Evolutionary conservation across 202 grass and related monocot genomes (phyloP).

Genomic region (Eragrostis tef): DNA sequence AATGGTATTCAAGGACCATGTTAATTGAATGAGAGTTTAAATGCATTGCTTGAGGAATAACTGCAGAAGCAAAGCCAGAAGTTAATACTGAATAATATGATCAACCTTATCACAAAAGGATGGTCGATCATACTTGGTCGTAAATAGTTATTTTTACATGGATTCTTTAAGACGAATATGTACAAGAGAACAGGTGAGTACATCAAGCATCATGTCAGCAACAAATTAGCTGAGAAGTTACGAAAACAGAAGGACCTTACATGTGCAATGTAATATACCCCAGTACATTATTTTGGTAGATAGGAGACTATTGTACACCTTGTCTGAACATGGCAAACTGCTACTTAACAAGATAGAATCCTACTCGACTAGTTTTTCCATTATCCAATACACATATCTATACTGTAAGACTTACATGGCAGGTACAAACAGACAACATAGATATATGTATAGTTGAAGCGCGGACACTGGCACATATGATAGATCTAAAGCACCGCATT

Average conservation of each 20-base stretch:
- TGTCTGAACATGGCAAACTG: conserved; percentile 20
- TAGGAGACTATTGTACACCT: neutral
- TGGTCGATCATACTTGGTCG: neutral
- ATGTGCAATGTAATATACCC: neutral
- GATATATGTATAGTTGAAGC: neutral
- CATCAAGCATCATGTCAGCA: neutral
- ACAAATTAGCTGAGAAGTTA: neutral
- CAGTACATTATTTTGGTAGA: neutral
- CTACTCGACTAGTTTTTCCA: neutral
- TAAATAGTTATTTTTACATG: neutral
- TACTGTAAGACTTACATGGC: conserved; percentile 6
- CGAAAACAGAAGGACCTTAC: neutral
- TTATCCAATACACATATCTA: neutral
- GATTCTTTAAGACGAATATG: too few relatives aligned
- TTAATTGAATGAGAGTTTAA: conserved; percentile 19
- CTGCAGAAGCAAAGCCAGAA: conserved; percentile 29
- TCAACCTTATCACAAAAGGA: too few relatives aligned
- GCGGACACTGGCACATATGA: too few relatives aligned
- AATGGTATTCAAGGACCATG: conserved; percentile 21
- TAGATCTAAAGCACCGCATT: conserved; percentile 13
- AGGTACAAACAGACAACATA: neutral
- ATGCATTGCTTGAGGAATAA: conserved; percentile 10
- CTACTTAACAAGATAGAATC: neutral
- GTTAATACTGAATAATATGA: neutral
- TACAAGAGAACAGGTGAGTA: neutral